phyloP scores from a whole-genome alignment of 2,329 filamentous ascomycete genomes.

The Drechslera avenae region DNA sequence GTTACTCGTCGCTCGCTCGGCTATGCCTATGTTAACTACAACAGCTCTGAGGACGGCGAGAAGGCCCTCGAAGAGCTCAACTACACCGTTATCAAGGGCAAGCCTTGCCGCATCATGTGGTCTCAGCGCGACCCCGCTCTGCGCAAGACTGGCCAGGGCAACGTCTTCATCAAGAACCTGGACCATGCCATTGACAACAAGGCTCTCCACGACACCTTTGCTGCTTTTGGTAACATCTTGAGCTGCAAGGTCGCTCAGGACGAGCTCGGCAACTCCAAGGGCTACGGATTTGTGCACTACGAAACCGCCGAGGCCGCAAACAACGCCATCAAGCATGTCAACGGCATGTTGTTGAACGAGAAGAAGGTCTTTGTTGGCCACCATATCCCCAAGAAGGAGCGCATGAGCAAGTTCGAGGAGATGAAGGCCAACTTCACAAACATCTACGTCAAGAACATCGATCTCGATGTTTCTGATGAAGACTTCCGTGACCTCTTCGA shows the following conservation, averaged over 20 bases:
- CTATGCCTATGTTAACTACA: conserved; percentile 99
- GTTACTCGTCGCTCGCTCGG: conserved; percentile 98
- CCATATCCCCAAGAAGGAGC: conserved; percentile 99
- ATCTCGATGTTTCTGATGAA: conserved; percentile 81
- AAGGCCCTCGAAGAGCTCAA: conserved; percentile 99
- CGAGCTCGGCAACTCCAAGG: conserved; percentile 95
- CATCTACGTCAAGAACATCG: conserved; percentile 99
- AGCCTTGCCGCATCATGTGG: conserved; percentile 99
- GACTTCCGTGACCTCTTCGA: conserved; percentile 94
- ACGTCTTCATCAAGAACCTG: conserved; percentile 99
- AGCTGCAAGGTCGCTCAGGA: conserved; percentile 99
- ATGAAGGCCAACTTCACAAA: conserved; percentile 99
- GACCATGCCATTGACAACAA: conserved; percentile 99
- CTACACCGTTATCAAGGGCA: conserved; percentile 99
- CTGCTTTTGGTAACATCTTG: conserved; percentile 97
- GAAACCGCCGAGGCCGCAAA: conserved; percentile 97
- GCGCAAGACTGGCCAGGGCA: conserved; percentile 98
- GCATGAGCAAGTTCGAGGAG: conserved; percentile 99
- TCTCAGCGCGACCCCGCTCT: conserved; percentile 98
- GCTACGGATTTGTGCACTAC: conserved; percentile 99
- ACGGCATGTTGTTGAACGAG: conserved; percentile 99
- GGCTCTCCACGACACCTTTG: conserved; percentile 97
- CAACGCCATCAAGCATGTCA: conserved; percentile 98
- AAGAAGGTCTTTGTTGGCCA: conserved; percentile 99
- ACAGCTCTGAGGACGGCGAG: conserved; percentile 93